Base-by-base conservation (phyloP, 2,329 filamentous ascomycete genomes). In the Alternaria dauci region DNA sequence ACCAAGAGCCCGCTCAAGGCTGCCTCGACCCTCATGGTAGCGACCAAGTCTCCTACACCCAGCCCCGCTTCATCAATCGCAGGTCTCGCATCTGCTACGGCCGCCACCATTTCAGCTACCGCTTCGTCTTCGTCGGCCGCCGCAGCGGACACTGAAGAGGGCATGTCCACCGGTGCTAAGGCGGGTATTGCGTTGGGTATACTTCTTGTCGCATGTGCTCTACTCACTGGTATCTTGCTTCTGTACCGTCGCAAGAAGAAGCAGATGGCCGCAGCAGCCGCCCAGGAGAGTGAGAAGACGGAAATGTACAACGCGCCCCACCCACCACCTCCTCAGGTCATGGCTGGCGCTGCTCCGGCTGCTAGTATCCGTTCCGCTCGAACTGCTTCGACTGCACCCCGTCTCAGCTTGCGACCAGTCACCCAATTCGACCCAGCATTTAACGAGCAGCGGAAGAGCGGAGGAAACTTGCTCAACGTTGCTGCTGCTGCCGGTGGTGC, bases 101-200 rank as follows among this genome's bases (percentile, higher is more conserved):
- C 70, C 41, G 65, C 72, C 18, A 56, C 73, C 4, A 56, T 74
- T 8, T 69, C 74, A 0, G 66, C 69, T 14, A 67, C 71, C n/a
- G 68, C 72, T 8, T 65, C 71, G 25, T 62, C 71, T 25, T 65
- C 71, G 28, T 34, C 58, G 25, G 26, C 56, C 18, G 60, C 38
- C 5, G 60, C 69, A 12, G 67, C 62, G 18, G 66, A 70, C 36
- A 47, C 70, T 5, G 63, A 64, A 4, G 62, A 61, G 32, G 81
- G 81, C 44, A 80, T 85, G 79, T 81, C 78, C 48, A 75, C 76
- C 52, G 75, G 85, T 58, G 75, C 81, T 62, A 95, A 93, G 79
- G 94, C 93, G 43, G 95, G 95, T 61, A 86, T 97, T 63, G 92
- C 90, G 6, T 89, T 97, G 74, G 94, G 93, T 72, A 87, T 96